A percentile compares a stretch with the other conserved stretches of the same genome.
These are phyloP conservation scores for Exophiala spinifera DNA, from an alignment of 2,329 filamentous ascomycete genomes.

Conservation along the genomic window DNA sequence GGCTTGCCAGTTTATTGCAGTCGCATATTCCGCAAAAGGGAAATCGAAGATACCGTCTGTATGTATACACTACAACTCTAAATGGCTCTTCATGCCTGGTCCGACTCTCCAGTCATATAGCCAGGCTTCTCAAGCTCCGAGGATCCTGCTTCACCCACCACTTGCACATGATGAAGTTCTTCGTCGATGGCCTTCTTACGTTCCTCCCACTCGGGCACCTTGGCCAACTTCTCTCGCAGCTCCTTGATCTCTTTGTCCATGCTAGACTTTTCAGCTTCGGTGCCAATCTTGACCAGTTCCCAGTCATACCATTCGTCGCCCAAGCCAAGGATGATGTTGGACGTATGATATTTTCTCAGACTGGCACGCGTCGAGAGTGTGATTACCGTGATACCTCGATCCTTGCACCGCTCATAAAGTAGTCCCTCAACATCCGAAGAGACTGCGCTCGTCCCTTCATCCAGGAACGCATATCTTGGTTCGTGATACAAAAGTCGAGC, in stretches of 20 bases:
- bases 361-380: constrained; percentile 94
- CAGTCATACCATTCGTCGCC: constrained; percentile 81
- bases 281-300: constrained; percentile 92
- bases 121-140: constrained; percentile 3
- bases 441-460: constrained; percentile 93
- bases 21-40: too few relatives aligned
- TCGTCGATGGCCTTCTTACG: constrained; percentile 76
- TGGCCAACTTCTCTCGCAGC: constrained; percentile 71
- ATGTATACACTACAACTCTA: too few relatives aligned
- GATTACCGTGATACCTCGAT: constrained; percentile 89
- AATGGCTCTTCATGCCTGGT: too few relatives aligned
- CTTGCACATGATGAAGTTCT: constrained; percentile 68
- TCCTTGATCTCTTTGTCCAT: constrained; percentile 89
- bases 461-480: constrained; percentile 87
- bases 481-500: constrained; percentile 91
- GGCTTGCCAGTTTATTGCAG: too few relatives aligned
- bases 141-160: constrained; percentile 34
- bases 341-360: constrained; percentile 93
- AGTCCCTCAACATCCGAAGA: constrained; percentile 91
- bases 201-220: constrained; percentile 80
- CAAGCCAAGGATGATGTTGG: constrained; percentile 78
- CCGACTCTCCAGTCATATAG: neutral
- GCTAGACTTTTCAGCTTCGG: constrained; percentile 85
- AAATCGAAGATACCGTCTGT: too few relatives aligned
- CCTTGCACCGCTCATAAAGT: constrained; percentile 89